Evolutionary conservation across 306 rosid genomes (phyloP), one percentile per base, ranked within the genome.

Genomic region (Ammopiptanthus mongolicus): DNA sequence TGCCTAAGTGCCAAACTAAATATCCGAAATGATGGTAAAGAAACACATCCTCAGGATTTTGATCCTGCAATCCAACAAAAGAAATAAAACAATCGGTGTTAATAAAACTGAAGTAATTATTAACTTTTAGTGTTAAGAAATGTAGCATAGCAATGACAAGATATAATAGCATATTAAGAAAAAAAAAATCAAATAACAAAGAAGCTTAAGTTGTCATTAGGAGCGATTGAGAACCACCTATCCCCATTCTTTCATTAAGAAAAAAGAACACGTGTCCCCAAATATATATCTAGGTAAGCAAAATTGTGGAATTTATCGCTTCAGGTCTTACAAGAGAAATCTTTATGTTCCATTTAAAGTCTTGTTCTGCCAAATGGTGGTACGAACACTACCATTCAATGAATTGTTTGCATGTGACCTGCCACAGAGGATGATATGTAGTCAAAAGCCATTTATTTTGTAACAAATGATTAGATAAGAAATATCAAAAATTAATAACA

Each of bases 381-480:
- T 84, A 72, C 93, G 76, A 78, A 96, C 80, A 60, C 58, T 64
- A 37, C 97, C 98, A 25, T 7, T 76, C 84, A 96, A 76, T 39
- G 68, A 77, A 84, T 96, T 96, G 89, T 87, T 90, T 29, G 91
- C 91, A 77, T 92, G 79, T 63, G 93, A 96, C 97, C 99, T 96
- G 89, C 82, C 81, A 78, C 15, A 79, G 19, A 51, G 52, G 82
- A 84, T 44, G 70, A 46, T 33, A 69, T 25, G 53, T 15, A n/a
- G 59, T 65, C 29, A 63, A 80, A 73, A 33, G 17, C n/a, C 65
- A 63, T 58, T 21, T 10, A 47, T 42, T 69, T 71, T 31, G 22
- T 56, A n/a, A n/a, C 37, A 39, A 19, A 58, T 65, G 48, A 73
- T 68, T 71, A 46, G 23, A 51, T 76, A 59, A 39, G 82, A 52